phyloP scores from a whole-genome alignment of 306 rosid species.

The Prunus mongolica region DNA sequence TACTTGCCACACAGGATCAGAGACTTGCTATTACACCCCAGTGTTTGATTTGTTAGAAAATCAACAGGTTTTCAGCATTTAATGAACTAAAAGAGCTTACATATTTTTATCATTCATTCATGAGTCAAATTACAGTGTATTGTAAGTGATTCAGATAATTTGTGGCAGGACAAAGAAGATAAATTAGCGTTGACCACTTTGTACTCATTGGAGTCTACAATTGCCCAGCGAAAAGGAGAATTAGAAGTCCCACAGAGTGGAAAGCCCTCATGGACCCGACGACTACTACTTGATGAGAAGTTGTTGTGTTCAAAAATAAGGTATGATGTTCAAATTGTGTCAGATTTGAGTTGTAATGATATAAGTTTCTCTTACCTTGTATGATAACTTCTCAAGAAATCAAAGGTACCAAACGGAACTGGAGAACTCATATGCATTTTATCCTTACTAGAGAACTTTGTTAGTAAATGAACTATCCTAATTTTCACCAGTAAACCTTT shows the following conservation, averaged over 20 bases:
- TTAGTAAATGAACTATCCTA: neutral
- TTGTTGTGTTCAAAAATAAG: slow-evolving; percentile 82
- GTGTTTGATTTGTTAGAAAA: slow-evolving; percentile 46
- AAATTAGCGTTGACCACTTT: slow-evolving; percentile 63
- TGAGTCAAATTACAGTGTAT: neutral
- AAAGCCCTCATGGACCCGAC: slow-evolving; percentile 79
- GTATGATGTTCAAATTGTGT: slow-evolving; percentile 22
- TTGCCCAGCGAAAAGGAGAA: slow-evolving; percentile 68
- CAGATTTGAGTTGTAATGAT: neutral
- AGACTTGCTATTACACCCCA: slow-evolving; percentile 68
- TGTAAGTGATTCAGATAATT: slow-evolving; percentile 16
- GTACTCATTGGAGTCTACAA: slow-evolving; percentile 64
- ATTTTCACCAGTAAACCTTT: neutral
- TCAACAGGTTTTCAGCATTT: slow-evolving; percentile 46
- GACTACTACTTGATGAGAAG: slow-evolving; percentile 48
- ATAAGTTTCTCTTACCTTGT: neutral
- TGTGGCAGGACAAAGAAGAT: slow-evolving; percentile 47
- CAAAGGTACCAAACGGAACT: neutral
- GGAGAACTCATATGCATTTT: neutral
- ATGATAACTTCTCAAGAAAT: neutral
- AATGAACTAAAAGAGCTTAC: neutral
- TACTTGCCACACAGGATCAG: slow-evolving; percentile 81
- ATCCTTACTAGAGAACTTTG: neutral
- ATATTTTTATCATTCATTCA: slow-evolving; percentile 2
- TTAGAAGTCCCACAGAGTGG: slow-evolving; percentile 32